These are phyloP conservation scores for Phlyctochytrium arcticum DNA, from an alignment of 192 early-diverging fungal genomes.

Conservation along the genomic window DNA sequence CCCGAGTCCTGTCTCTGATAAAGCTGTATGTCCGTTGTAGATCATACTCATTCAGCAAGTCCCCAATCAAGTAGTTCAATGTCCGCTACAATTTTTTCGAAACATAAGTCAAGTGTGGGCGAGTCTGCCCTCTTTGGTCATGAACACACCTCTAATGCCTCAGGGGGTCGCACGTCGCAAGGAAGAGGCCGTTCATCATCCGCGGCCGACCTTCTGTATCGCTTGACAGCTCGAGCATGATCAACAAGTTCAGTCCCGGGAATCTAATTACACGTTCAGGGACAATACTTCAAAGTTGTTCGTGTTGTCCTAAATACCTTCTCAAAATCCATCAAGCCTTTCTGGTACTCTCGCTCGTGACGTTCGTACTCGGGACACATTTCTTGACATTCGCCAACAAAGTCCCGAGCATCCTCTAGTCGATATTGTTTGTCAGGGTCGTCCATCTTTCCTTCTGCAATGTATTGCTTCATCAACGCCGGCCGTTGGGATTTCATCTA, in stretches of 20 bases:
- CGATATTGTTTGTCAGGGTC: slow-evolving; percentile 52
- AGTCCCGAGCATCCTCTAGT: slow-evolving; percentile 62
- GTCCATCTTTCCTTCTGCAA: slow-evolving; percentile 53
- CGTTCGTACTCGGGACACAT: slow-evolving; percentile 92
- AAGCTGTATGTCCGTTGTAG: slow-evolving; percentile 71
- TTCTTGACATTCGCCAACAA: slow-evolving; percentile 75
- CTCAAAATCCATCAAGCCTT: slow-evolving; percentile 69
- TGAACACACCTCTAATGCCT: slow-evolving; percentile 58
- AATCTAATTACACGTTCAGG: background rate
- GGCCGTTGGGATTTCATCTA: slow-evolving; percentile 64
- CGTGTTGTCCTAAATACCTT: slow-evolving; percentile 56
- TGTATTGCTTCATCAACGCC: slow-evolving; percentile 60
- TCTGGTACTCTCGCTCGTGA: slow-evolving; percentile 75
- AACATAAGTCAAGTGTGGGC: background rate
- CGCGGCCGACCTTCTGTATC: slow-evolving; percentile 79
- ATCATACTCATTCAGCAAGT: slow-evolving; percentile 38
- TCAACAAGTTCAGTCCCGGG: slow-evolving; percentile 62
- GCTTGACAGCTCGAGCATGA: slow-evolving; percentile 68
- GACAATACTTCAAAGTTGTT: too few relatives aligned
- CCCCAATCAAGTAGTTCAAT: slow-evolving; percentile 43
- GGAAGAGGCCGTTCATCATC: slow-evolving; percentile 82
- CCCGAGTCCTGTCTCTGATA: slow-evolving; percentile 79
- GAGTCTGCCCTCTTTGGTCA: background rate
- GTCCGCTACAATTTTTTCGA: slow-evolving; percentile 18
- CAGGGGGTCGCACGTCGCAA: slow-evolving; percentile 80